A percentile compares a stretch with the other conserved stretches of the same genome.
Conservation (phyloP, 306 rosid species). For the Prunus mongolica region DNA sequence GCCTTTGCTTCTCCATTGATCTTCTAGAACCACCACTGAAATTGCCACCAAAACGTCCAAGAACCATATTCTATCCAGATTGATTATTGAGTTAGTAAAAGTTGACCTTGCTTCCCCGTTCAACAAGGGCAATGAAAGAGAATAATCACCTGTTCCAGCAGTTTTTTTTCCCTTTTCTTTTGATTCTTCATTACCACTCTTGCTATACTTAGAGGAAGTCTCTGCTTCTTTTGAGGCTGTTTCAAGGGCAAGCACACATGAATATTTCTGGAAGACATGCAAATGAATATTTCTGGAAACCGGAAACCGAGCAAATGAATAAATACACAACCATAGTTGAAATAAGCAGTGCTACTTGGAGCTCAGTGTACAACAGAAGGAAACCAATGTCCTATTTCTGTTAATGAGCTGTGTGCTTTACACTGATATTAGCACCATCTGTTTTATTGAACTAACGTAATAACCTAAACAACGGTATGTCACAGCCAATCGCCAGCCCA, state of each 20-base stretch:
- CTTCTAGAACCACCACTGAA: conserved; percentile 33
- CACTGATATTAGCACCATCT: no score
- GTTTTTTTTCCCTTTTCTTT: conserved; percentile 67
- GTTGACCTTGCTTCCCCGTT: neutral
- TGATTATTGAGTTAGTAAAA: conserved; percentile 4
- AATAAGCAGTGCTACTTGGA: neutral
- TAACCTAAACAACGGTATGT: neutral
- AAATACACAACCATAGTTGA: neutral
- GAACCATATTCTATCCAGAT: conserved; percentile 38
- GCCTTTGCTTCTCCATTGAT: conserved; percentile 43
- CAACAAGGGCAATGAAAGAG: neutral
- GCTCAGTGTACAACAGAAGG: neutral
- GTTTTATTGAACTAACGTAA: neutral
- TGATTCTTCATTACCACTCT: conserved; percentile 70
- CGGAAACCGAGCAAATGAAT: neutral
- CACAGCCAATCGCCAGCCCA: neutral
- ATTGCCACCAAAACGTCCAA: conserved; percentile 51
- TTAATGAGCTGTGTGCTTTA: neutral
- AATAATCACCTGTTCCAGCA: conserved; percentile 55
- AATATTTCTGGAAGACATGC: neutral
- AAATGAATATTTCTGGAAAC: neutral
- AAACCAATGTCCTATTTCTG: neutral
- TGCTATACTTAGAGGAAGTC: conserved; percentile 67
- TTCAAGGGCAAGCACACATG: conserved; percentile 15
- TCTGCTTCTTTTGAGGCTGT: conserved; percentile 60